These are phyloP conservation scores for Yamagishiella unicocca DNA, from an alignment of 139 green algal genomes.

Conservation along the genomic window DNA sequence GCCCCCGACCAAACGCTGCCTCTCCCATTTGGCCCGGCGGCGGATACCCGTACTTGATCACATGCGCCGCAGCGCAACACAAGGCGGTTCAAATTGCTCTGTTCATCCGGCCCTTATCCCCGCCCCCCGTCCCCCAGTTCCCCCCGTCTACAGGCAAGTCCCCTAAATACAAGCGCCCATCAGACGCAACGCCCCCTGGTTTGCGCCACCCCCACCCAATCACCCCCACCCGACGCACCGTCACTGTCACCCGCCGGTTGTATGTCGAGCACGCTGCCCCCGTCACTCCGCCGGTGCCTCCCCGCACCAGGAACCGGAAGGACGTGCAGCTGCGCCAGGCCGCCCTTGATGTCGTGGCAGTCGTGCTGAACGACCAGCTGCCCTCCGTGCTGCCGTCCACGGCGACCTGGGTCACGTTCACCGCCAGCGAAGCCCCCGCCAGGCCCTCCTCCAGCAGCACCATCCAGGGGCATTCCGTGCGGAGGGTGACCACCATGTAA, in stretches of 20 bases:
- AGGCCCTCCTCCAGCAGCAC: not conserved
- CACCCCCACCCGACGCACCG: too few relatives aligned
- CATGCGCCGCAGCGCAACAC: too few relatives aligned
- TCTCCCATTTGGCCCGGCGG: too few relatives aligned
- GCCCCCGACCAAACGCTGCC: too few relatives aligned
- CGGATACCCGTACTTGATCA: too few relatives aligned
- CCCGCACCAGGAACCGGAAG: not conserved
- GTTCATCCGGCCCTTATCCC: too few relatives aligned
- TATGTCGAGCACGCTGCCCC: not conserved
- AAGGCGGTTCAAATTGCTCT: too few relatives aligned
- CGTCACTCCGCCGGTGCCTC: not conserved
- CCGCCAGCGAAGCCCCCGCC: not conserved
- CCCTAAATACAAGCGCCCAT: too few relatives aligned
- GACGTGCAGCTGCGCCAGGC: conserved; percentile 5
- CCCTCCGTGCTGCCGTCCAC: not conserved
- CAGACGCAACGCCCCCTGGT: too few relatives aligned
- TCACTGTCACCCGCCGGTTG: conserved; percentile 13
- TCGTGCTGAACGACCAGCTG: conserved; percentile 1
- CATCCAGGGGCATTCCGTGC: conserved; percentile 23
- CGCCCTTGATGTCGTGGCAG: not conserved
- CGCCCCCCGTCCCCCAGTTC: too few relatives aligned
- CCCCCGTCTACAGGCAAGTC: too few relatives aligned
- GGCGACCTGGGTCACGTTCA: not conserved
- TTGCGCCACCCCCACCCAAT: too few relatives aligned
- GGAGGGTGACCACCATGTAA: conserved; percentile 23